A percentile compares a stretch with the other conserved stretches of the same genome.
These are phyloP conservation scores for Penicillium glabrum DNA, from an alignment of 2,329 filamentous ascomycete genomes.

Conservation along the genomic window DNA sequence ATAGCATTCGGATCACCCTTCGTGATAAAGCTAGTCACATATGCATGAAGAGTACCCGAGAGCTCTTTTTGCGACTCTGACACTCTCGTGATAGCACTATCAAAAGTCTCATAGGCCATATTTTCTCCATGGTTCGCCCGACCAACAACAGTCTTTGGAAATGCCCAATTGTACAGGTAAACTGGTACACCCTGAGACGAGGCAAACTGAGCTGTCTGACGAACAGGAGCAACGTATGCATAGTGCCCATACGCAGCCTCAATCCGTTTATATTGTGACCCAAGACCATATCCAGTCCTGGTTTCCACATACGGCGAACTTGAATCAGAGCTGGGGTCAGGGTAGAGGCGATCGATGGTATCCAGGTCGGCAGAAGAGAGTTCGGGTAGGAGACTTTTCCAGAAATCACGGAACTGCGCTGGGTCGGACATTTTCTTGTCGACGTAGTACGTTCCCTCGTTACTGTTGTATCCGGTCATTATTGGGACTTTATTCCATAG, in stretches of 20 bases:
- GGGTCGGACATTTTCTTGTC: constrained; percentile 49
- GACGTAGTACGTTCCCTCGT: constrained; percentile 68
- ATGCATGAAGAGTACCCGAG: constrained; percentile 47
- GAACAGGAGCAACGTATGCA: constrained; percentile 50
- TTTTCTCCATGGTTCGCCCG: constrained; percentile 53
- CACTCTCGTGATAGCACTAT: constrained; percentile 32
- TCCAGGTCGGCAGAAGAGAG: constrained; percentile 55
- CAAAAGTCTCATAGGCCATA: constrained; percentile 49
- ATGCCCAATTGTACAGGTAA: constrained; percentile 57
- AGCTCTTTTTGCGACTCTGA: constrained; percentile 46
- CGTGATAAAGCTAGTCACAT: constrained; percentile 51
- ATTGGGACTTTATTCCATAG: constrained; percentile 60
- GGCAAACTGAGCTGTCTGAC: constrained; percentile 46
- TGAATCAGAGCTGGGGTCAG: constrained; percentile 52
- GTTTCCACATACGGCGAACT: constrained; percentile 27
- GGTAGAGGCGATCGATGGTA: constrained; percentile 61
- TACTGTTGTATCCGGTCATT: constrained; percentile 68
- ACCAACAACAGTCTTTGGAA: constrained; percentile 44
- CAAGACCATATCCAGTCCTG: constrained; percentile 34
- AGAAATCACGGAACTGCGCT: constrained; percentile 60
- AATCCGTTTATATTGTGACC: constrained; percentile 54
- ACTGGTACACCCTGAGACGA: constrained; percentile 39
- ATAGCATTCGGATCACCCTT: constrained; percentile 47
- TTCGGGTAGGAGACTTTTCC: constrained; percentile 60
- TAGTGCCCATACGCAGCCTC: constrained; percentile 52